Percentiles rank a stretch among this genome's conserved stretches.
Conservation (phyloP, 2,329 filamentous ascomycete genomes). For the Dryadomyces quercus-mongolicae region DNA sequence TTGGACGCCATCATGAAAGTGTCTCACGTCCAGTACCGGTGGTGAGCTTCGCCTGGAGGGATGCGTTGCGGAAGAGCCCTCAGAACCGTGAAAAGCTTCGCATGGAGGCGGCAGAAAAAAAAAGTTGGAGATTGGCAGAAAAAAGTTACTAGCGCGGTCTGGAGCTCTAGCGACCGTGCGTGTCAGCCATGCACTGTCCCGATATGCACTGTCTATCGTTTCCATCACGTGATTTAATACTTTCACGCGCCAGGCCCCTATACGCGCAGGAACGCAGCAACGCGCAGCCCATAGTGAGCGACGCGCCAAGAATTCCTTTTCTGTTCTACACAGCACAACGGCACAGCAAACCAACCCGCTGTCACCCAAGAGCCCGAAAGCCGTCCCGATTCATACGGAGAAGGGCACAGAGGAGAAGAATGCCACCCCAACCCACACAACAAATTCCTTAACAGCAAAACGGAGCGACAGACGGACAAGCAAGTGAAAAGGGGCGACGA, state of each 20-base stretch:
- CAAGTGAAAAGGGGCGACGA: neutral
- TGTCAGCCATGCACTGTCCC: neutral
- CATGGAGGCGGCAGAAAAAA: constrained; percentile 14
- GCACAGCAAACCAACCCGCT: no score
- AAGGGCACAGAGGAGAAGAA: neutral
- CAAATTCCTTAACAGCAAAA: neutral
- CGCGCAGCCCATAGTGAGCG: constrained; percentile 1
- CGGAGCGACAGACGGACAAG: neutral
- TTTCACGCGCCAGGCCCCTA: neutral
- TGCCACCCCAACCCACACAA: neutral
- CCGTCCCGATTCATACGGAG: neutral
- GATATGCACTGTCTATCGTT: neutral
- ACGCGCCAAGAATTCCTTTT: no score
- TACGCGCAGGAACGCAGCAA: neutral
- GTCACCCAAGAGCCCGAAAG: neutral
- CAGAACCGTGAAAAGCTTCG: constrained; percentile 4
- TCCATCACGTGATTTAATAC: neutral
- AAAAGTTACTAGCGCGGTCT: constrained; percentile 6
- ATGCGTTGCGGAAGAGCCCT: neutral
- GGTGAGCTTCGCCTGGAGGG: neutral
- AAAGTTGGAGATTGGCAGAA: constrained; percentile 5
- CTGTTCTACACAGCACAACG: no score
- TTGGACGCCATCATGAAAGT: constrained; percentile 39
- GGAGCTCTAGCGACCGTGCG: neutral
- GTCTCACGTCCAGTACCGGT: neutral